Percentiles rank a stretch among this genome's conserved stretches.
Evolutionary conservation across 2,329 filamentous ascomycete genomes (phyloP).

Genomic region (Curvularia spicifera): DNA sequence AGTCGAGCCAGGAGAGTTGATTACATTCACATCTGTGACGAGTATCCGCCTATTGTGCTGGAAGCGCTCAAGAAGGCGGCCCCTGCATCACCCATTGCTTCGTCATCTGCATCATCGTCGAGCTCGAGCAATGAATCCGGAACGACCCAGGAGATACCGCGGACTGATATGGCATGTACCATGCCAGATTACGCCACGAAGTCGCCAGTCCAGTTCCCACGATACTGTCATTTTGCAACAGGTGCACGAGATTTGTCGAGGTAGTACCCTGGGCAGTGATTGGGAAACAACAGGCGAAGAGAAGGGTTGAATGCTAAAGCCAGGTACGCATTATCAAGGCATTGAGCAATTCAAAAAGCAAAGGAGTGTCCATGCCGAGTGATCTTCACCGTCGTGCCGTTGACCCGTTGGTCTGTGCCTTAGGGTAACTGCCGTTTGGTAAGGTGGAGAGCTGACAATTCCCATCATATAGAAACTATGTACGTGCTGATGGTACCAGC

Average conservation of each 20-base stretch:
- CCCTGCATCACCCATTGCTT: neutral
- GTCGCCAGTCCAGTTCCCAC: slow-evolving; percentile 9
- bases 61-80: slow-evolving; percentile 18
- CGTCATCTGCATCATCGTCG: slow-evolving; percentile 13
- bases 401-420: slow-evolving; percentile 10
- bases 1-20: slow-evolving; percentile 18
- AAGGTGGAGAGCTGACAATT: slow-evolving; percentile 9
- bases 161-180: slow-evolving; percentile 24
- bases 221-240: slow-evolving; percentile 14
- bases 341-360: slow-evolving; percentile 11
- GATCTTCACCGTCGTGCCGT: slow-evolving; percentile 27
- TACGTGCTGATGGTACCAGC: neutral
- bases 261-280: slow-evolving; percentile 24
- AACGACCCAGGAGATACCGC: slow-evolving; percentile 30
- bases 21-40: slow-evolving; percentile 32
- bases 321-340: slow-evolving; percentile 31
- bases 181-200: slow-evolving; percentile 14
- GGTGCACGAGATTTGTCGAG: slow-evolving; percentile 18
- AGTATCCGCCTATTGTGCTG: slow-evolving; percentile 28
- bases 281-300: slow-evolving; percentile 4
- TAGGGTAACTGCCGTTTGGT: slow-evolving; percentile 18
- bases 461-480: slow-evolving; percentile 17
- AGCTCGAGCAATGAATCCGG: slow-evolving; percentile 18
- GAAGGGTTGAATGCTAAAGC: slow-evolving; percentile 5
- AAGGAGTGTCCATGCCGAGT: slow-evolving; percentile 27